Base-by-base conservation (phyloP, 768 basidiomycete species). In the Mycena vulgaris region DNA sequence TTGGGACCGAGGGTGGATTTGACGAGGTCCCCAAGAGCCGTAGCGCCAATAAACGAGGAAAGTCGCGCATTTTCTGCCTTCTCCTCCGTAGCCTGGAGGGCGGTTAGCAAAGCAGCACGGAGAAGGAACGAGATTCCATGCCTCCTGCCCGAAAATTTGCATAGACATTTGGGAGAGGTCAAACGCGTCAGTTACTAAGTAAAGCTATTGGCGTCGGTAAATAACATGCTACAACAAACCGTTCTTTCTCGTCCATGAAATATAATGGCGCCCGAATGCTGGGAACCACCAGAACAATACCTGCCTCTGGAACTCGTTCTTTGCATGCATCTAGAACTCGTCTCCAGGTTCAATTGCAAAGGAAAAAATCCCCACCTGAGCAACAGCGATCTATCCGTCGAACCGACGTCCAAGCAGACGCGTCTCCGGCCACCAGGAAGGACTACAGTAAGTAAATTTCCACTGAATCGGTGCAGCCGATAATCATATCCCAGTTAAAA, bases 1-100 rank as follows among this genome's bases (percentile, higher is more conserved):
- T 99, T 99, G 27, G 98, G 98, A 11, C 98, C 98, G 3, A 99
- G 89, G 10, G 98, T 99, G 1, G 96, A 97, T 84, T 99, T 99
- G 77, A 99, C 97, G 73, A 99, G 91, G 84, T 99, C 98, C 48
- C 98, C 98, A 37, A 99, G 88, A 0, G 98, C 98, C 75, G 98
- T 90, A 8, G 98, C 97, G 37, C 98, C 98, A 63, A 99, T 95
- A 81, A 99, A 99, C 4, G 96, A 97, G 5, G 96, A 96, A 74
- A 99, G 92, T 82, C 97, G 95, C 79, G 97, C 97, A 87, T 96
- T 95, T 85, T 98, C 97, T 23, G 96, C 96, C 80, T 96, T 94
- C 84, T 99, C 97, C 84, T 99, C 93, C 9, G 92, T 93, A 40
- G 93, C 93, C 93, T 93, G 74, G 21, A 47, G 23, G 7, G 66